phyloP scores from a whole-genome alignment of 768 basidiomycete genomes.

The Amanita pallidorosea region DNA sequence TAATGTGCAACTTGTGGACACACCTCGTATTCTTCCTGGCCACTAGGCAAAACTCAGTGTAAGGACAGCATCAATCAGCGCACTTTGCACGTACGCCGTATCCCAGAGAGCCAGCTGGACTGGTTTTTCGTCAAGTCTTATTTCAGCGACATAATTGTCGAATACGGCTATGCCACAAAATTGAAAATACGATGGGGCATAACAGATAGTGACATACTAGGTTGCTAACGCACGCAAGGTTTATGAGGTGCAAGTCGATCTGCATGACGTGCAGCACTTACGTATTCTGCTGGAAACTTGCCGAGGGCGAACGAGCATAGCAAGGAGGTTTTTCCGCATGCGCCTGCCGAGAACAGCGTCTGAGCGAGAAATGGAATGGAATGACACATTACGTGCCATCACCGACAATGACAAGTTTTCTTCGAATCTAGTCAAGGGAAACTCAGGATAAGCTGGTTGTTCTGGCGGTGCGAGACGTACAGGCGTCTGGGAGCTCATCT shows the following conservation, averaged over 20 bases:
- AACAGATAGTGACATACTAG: constrained; percentile 31
- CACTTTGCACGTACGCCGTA: constrained; percentile 60
- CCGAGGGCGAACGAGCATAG: constrained; percentile 88
- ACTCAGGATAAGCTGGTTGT: constrained; percentile 6
- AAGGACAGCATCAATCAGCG: constrained; percentile 1
- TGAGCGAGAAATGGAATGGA: constrained; percentile 3
- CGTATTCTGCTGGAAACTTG: constrained; percentile 94
- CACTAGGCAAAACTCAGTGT: constrained; percentile 36
- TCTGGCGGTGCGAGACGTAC: constrained; percentile 27
- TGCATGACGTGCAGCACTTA: constrained; percentile 29
- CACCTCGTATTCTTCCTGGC: constrained; percentile 98
- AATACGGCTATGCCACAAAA: constrained; percentile 63
- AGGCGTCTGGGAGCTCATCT: constrained; percentile 45
- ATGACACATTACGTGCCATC: constrained; percentile 55
- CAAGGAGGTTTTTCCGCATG: constrained; percentile 93
- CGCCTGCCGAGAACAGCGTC: constrained; percentile 41
- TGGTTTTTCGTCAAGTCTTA: constrained; percentile 93
- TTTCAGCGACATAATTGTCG: constrained; percentile 98
- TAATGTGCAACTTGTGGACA: constrained; percentile 10
- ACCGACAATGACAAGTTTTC: constrained; percentile 94
- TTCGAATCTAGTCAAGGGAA: constrained; percentile 55
- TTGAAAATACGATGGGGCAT: neutral
- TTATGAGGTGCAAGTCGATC: constrained; percentile 7
- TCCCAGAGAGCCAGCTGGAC: constrained; percentile 98
- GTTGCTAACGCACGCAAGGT: constrained; percentile 32